Evolutionary conservation across 129 eudicot genomes (phyloP), one percentile per base, ranked within the genome.

Genomic region (Lonicera japonica): DNA sequence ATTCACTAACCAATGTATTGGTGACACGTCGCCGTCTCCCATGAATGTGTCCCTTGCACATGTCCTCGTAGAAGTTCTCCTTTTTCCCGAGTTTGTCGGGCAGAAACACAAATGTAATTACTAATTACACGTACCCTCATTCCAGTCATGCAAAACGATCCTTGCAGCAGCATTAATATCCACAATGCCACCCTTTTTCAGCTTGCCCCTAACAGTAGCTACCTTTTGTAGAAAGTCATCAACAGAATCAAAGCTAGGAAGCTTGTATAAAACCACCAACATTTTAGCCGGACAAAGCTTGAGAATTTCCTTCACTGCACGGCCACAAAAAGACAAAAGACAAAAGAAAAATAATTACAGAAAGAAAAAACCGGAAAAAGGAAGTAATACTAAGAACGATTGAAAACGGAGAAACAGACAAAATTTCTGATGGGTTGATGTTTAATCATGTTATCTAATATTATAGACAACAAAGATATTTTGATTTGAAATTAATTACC

Each of bases 91-190:
- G n/a, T n/a, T n/a, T n/a, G n/a, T n/a, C n/a, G n/a, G n/a, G n/a
- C n/a, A n/a, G n/a, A n/a, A n/a, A n/a, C n/a, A n/a, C n/a, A n/a
- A n/a, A n/a, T n/a, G n/a, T n/a, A n/a, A n/a, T n/a, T n/a, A n/a
- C n/a, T n/a, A 6, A 58, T 25, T 22, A 50, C 16, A n/a, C 73
- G 11, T 66, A 92, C 99, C 99, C 66, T 88, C 94, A 75, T 94
- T 94, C 99, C 96, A 94, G 58, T 94, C 99, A 52, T 86, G 96
- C 73, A 94, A 73, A 70, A 94, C 86, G 9, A 94, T 94, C 73
- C 95, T 85, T 20, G 99, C 96, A 76, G 96, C 82, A 60, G 99
- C 87, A 59, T 79, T 83, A 47, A 83, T 73, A 74, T 94, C 99
- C 15, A 85, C 87, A 63, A 83, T 68, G 43, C 99, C 99, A 34